A percentile compares a stretch with the other conserved stretches of the same genome.
Evolutionary conservation across 306 rosid genomes (phyloP).

Genomic region (Begonia peltatifolia): DNA sequence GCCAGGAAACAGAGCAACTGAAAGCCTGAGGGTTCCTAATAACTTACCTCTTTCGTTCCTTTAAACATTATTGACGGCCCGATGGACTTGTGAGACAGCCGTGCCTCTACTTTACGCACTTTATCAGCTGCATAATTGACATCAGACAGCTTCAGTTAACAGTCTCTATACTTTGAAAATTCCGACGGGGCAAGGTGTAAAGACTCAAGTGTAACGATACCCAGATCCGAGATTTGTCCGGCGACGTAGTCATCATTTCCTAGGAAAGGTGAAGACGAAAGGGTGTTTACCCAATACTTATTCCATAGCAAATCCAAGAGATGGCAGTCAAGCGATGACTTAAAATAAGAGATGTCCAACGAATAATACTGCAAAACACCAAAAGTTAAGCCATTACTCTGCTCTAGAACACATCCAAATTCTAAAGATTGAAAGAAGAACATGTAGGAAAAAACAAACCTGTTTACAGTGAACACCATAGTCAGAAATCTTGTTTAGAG

Average conservation of each 20-base stretch:
- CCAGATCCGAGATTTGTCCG: slow-evolving; percentile 88
- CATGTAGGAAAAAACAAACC: slow-evolving; percentile 29
- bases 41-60: slow-evolving; percentile 60
- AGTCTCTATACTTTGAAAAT: neutral
- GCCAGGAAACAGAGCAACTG: too few species aligned
- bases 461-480: slow-evolving; percentile 94
- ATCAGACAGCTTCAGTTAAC: too few species aligned
- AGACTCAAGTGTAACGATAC: slow-evolving; percentile 16
- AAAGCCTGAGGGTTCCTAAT: too few species aligned
- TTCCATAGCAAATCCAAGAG: slow-evolving; percentile 94
- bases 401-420: neutral
- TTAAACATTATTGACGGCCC: slow-evolving; percentile 2
- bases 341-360: slow-evolving; percentile 85
- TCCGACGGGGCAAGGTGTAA: slow-evolving; percentile 3
- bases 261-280: slow-evolving; percentile 90
- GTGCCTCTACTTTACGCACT: slow-evolving; percentile 71
- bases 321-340: slow-evolving; percentile 86
- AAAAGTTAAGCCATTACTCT: slow-evolving; percentile 2
- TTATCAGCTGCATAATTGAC: slow-evolving; percentile 60
- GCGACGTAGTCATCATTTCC: slow-evolving; percentile 92
- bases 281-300: slow-evolving; percentile 86
- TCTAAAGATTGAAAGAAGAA: neutral
- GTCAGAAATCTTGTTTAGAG: slow-evolving; percentile 88
- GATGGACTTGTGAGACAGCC: slow-evolving; percentile 36
- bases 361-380: slow-evolving; percentile 67